Percentiles rank a stretch among this genome's conserved stretches.
Evolutionary conservation across 306 rosid genomes (phyloP).

Genomic region (Corylus heterophylla): DNA sequence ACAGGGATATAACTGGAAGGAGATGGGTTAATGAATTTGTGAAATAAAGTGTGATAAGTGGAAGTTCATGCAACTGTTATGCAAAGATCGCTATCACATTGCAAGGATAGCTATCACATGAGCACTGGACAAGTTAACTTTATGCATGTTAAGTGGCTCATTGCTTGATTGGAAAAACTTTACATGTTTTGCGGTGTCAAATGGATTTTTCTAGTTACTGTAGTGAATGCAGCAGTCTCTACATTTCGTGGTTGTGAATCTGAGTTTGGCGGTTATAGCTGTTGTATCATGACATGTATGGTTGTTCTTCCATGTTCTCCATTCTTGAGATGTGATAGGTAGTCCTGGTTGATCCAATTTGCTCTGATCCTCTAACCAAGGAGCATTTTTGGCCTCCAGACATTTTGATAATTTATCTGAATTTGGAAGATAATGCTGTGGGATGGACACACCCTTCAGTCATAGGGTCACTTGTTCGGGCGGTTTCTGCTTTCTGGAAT

Average conservation of each 20-base stretch:
- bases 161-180: conserved; percentile 23
- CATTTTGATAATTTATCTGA: conserved; percentile 18
- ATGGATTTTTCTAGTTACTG: conserved; percentile 18
- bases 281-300: conserved; percentile 25
- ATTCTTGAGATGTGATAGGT: conserved; percentile 30
- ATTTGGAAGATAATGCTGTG: conserved; percentile 31
- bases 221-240: conserved; percentile 30
- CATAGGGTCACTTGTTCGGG: conserved; percentile 8
- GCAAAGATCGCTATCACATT: background rate
- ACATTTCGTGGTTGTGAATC: conserved; percentile 17
- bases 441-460: conserved; percentile 21
- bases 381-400: conserved; percentile 24
- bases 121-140: conserved; percentile 12
- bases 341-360: conserved; percentile 28
- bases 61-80: conserved; percentile 20
- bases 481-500: conserved; percentile 17
- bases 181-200: conserved; percentile 23
- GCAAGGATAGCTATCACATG: conserved; percentile 7
- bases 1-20: conserved; percentile 25
- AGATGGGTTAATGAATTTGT: conserved; percentile 15
- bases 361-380: conserved; percentile 19
- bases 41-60: background rate
- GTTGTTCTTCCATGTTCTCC: conserved; percentile 16
- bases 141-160: conserved; percentile 29
- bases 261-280: conserved; percentile 26